phyloP scores from a whole-genome alignment of 305 asterid genomes.

The Euphrasia arctica region DNA sequence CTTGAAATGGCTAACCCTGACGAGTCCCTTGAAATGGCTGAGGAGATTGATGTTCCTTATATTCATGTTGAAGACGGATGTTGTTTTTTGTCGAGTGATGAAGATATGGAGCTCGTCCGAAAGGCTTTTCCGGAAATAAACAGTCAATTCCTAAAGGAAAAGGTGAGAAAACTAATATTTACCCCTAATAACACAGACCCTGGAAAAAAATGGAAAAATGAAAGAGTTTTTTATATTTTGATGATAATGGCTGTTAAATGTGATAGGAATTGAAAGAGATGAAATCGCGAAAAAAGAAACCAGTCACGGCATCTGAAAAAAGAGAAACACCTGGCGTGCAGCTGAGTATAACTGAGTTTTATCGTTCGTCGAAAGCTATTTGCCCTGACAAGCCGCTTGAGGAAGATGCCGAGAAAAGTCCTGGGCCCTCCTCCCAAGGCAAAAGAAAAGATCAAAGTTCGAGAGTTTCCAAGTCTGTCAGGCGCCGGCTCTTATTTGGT shows the following conservation, averaged over 20 bases:
- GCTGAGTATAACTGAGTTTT: constrained; percentile 70
- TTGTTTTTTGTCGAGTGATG: constrained; percentile 70
- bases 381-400: constrained; percentile 36
- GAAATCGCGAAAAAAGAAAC: constrained; percentile 50
- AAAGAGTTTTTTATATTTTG: constrained; percentile 9
- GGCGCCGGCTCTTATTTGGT: constrained; percentile 72
- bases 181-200: neutral
- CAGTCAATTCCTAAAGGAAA: constrained; percentile 49
- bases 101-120: constrained; percentile 75
- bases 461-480: constrained; percentile 60
- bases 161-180: constrained; percentile 37
- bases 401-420: constrained; percentile 32
- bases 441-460: constrained; percentile 46
- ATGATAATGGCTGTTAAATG: constrained; percentile 26
- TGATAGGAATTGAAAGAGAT: constrained; percentile 65
- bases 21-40: constrained; percentile 48
- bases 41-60: constrained; percentile 55
- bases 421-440: constrained; percentile 40
- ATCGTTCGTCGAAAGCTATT: constrained; percentile 60
- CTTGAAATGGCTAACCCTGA: constrained; percentile 36
- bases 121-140: constrained; percentile 71
- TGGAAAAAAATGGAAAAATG: neutral
- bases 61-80: constrained; percentile 47
- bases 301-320: constrained; percentile 32
- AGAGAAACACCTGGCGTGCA: constrained; percentile 55